Evolutionary conservation across 2,329 filamentous ascomycete species (phyloP).

Genomic region (Coniochaeta sp.): DNA sequence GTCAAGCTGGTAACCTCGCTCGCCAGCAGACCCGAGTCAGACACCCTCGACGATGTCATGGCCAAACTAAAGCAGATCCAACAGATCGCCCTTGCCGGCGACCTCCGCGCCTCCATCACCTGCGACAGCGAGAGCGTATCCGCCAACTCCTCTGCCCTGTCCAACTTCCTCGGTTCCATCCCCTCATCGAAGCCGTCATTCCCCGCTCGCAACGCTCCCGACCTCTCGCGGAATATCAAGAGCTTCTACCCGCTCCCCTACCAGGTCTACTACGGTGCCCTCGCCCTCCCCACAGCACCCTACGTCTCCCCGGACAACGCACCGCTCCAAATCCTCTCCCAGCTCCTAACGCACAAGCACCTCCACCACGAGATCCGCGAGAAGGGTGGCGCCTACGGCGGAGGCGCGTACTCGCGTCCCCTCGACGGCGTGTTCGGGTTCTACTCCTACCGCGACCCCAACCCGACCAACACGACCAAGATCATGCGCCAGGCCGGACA

Average conservation of each 20-base stretch:
- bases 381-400: constrained; percentile 94
- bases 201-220: constrained; percentile 22
- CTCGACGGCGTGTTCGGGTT: constrained; percentile 86
- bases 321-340: constrained; percentile 78
- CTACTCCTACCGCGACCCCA: constrained; percentile 95
- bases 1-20: constrained; percentile 77
- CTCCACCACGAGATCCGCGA: constrained; percentile 96
- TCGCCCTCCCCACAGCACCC: constrained; percentile 75
- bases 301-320: constrained; percentile 72
- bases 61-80: constrained; percentile 82
- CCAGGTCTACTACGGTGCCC: constrained; percentile 90
- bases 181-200: constrained; percentile 35
- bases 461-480: constrained; percentile 78
- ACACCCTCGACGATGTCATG: constrained; percentile 69
- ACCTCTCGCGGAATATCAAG: constrained; percentile 49
- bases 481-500: constrained; percentile 78
- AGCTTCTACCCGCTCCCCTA: constrained; percentile 93
- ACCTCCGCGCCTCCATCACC: constrained; percentile 74
- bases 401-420: constrained; percentile 74
- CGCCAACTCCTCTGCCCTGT: constrained; percentile 64
- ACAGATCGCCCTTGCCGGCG: constrained; percentile 60
- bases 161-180: constrained; percentile 61
- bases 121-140: constrained; percentile 69
- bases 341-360: constrained; percentile 92
- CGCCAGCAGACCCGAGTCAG: constrained; percentile 62